Percentiles rank a stretch among this genome's conserved stretches.
Evolutionary conservation across 2,329 filamentous ascomycete genomes (phyloP).

Genomic region (Alternaria atra): DNA sequence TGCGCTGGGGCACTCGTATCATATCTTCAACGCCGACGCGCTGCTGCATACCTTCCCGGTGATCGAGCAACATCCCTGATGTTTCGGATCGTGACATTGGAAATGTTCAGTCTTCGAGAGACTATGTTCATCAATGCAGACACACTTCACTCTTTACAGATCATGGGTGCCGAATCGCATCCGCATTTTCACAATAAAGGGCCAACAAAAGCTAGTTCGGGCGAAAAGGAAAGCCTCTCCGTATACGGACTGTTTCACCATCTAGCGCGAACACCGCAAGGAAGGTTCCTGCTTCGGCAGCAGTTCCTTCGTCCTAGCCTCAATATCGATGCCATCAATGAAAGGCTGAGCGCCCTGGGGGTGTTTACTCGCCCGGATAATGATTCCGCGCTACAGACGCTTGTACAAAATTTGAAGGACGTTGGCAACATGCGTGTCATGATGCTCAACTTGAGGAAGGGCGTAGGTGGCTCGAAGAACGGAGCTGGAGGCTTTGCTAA

Average conservation of each 20-base stretch:
- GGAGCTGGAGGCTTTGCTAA: slow-evolving; percentile 66
- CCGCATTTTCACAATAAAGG: slow-evolving; percentile 83
- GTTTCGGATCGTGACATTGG: slow-evolving; percentile 70
- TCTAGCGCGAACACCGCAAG: slow-evolving; percentile 80
- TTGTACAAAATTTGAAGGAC: slow-evolving; percentile 70
- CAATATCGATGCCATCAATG: slow-evolving; percentile 71
- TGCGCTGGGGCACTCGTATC: slow-evolving; percentile 89
- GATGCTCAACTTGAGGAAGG: slow-evolving; percentile 77
- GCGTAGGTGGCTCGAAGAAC: slow-evolving; percentile 66
- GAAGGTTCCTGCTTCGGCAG: slow-evolving; percentile 76
- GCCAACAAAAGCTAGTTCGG: slow-evolving; percentile 66
- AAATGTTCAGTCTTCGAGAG: slow-evolving; percentile 76
- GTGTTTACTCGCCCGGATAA: slow-evolving; percentile 76
- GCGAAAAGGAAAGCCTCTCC: slow-evolving; percentile 81
- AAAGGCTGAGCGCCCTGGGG: slow-evolving; percentile 75
- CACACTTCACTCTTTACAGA: slow-evolving; percentile 82
- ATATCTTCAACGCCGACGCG: slow-evolving; percentile 75
- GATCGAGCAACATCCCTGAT: slow-evolving; percentile 63
- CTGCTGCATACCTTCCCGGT: slow-evolving; percentile 69
- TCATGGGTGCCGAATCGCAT: slow-evolving; percentile 82
- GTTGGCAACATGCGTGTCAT: slow-evolving; percentile 78
- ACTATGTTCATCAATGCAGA: slow-evolving; percentile 82
- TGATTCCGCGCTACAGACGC: slow-evolving; percentile 60
- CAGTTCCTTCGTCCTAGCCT: slow-evolving; percentile 82
- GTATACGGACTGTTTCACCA: slow-evolving; percentile 83